Percentiles rank a stretch among this genome's conserved stretches.
phyloP scores from a whole-genome alignment of 1,284 basidiomycete genomes.

The Schizophyllum amplum region DNA sequence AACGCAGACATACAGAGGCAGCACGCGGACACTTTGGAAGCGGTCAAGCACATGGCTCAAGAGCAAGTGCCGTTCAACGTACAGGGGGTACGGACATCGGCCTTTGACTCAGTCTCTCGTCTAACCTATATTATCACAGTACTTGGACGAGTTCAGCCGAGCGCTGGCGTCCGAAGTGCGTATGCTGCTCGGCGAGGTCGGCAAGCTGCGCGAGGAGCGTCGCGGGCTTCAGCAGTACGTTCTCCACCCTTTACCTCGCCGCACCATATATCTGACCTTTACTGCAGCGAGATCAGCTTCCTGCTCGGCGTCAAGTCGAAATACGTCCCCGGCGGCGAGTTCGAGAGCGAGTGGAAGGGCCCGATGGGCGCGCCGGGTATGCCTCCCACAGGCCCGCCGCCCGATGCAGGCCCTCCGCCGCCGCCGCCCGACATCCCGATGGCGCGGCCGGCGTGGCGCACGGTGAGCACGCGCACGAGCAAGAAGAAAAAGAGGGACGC shows the following conservation, averaged over 20 bases:
- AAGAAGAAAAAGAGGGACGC: constrained; percentile 33
- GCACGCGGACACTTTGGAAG: constrained; percentile 54
- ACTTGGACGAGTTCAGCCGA: constrained; percentile 63
- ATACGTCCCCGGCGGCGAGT: constrained; percentile 70
- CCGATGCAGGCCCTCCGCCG: constrained; percentile 26
- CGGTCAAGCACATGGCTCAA: constrained; percentile 54
- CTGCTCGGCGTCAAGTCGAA: constrained; percentile 60
- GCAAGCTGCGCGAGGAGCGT: constrained; percentile 67
- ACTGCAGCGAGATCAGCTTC: constrained; percentile 55
- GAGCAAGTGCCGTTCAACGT: constrained; percentile 73
- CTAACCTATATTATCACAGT: too few relatives aligned
- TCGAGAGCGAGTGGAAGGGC: constrained; percentile 60
- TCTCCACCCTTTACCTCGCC: neutral
- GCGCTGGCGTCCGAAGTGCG: constrained; percentile 53
- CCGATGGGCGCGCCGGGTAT: constrained; percentile 21
- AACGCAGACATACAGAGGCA: constrained; percentile 51
- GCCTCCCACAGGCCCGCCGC: constrained; percentile 29
- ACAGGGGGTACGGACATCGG: constrained; percentile 44
- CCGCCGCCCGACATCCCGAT: constrained; percentile 37
- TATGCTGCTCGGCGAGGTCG: constrained; percentile 59
- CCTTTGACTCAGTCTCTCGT: neutral
- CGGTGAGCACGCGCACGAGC: constrained; percentile 31
- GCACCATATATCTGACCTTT: constrained; percentile 3
- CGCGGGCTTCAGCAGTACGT: constrained; percentile 61
- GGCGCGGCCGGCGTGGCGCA: constrained; percentile 50